phyloP scores from a whole-genome alignment of 768 basidiomycete species.

The Podaxis carcinomalis region DNA sequence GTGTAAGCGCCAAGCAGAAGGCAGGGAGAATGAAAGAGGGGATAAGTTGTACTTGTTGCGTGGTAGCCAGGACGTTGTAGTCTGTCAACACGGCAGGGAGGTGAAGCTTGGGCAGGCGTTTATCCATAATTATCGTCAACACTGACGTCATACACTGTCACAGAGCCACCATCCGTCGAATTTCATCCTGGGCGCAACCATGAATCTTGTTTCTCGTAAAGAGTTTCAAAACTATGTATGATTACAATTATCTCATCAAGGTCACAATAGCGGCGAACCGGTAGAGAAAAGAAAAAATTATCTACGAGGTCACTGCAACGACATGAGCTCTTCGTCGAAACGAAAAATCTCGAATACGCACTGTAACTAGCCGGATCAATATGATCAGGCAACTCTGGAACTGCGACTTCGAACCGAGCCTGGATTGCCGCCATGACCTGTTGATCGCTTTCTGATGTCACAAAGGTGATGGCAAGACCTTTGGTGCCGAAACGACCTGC shows the following conservation, averaged over 20 bases:
- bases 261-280: conserved; percentile 5
- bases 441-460: conserved; percentile 87
- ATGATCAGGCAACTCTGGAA: conserved; percentile 90
- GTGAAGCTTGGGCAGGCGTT: background rate
- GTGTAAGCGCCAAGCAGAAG: background rate
- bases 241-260: conserved; percentile 23
- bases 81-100: background rate
- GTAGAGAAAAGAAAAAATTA: conserved; percentile 13
- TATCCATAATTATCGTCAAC: conserved; percentile 3
- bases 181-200: background rate
- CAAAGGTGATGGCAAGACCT: conserved; percentile 97
- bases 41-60: background rate
- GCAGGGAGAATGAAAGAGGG: background rate
- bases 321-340: conserved; percentile 7
- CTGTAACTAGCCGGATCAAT: conserved; percentile 96
- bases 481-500: conserved; percentile 99
- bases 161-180: background rate
- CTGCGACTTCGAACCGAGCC: conserved; percentile 94
- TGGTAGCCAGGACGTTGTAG: background rate
- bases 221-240: background rate
- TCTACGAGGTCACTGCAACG: conserved; percentile 47
- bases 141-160: conserved; percentile 13
- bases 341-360: conserved; percentile 37
- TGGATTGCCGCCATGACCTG: conserved; percentile 96
- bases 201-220: background rate